Conservation (phyloP, 2,329 filamentous ascomycete genomes). For the Diaporthe citrichinensis region DNA sequence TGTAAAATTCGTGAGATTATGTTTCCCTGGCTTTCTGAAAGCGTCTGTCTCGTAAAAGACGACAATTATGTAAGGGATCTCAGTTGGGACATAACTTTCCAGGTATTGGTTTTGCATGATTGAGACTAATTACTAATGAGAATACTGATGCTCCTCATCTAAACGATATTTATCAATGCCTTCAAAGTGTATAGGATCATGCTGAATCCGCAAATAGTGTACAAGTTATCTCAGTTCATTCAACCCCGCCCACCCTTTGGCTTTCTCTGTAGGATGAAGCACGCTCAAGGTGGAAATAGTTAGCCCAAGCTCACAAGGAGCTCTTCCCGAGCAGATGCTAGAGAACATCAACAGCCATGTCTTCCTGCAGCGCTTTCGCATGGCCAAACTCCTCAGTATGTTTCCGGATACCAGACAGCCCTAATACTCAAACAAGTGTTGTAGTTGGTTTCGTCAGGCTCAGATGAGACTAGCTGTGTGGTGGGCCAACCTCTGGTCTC, state of each 20-base stretch:
- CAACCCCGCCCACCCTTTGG: background rate
- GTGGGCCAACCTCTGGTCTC: background rate
- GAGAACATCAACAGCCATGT: background rate
- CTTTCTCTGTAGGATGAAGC: background rate
- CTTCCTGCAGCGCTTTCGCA: background rate
- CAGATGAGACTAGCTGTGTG: no score
- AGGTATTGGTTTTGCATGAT: background rate
- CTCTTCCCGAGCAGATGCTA: background rate
- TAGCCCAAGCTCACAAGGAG: no score
- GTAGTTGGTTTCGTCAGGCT: no score
- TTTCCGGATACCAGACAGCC: no score
- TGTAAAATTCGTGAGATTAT: background rate
- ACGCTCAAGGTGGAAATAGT: no score
- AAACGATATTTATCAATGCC: background rate
- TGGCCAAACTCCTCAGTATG: no score
- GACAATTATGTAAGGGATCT: background rate
- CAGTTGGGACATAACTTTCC: background rate
- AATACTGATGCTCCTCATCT: background rate
- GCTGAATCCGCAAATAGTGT: background rate
- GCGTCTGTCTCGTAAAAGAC: background rate
- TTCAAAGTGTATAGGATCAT: background rate
- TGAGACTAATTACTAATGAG: background rate
- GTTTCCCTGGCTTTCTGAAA: background rate
- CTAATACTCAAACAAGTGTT: no score
- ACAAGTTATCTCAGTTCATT: background rate